These are phyloP conservation scores for Simplicillium sp. DNA, from an alignment of 2,329 filamentous ascomycete genomes.

Conservation along the genomic window DNA sequence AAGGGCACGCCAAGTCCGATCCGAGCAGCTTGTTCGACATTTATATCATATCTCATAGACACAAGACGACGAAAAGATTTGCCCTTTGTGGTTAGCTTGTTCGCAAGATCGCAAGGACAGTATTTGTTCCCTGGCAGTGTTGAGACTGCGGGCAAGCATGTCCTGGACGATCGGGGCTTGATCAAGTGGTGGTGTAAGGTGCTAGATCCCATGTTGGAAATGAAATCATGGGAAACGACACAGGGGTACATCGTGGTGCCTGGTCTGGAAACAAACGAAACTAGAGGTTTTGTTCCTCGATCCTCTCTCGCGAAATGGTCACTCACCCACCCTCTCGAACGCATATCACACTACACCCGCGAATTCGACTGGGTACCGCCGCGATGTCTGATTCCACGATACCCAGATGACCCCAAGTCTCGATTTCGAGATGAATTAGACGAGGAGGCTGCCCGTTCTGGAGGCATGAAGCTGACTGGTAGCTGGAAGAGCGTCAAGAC, in stretches of 20 bases:
- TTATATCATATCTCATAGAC: conserved; percentile 66
- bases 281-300: conserved; percentile 65
- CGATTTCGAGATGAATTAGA: conserved; percentile 84
- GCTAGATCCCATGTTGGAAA: conserved; percentile 62
- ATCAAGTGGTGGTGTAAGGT: conserved; percentile 96
- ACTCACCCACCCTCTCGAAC: conserved; percentile 61
- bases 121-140: conserved; percentile 92
- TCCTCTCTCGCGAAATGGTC: conserved; percentile 48
- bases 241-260: conserved; percentile 81
- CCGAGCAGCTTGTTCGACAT: conserved; percentile 62
- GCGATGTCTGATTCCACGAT: conserved; percentile 77
- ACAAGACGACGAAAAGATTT: conserved; percentile 54
- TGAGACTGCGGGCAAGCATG: conserved; percentile 77
- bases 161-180: conserved; percentile 80
- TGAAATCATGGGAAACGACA: conserved; percentile 31
- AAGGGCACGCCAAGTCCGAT: conserved; percentile 62
- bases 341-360: conserved; percentile 51
- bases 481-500: conserved; percentile 77
- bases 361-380: conserved; percentile 57
- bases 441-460: conserved; percentile 59
- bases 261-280: conserved; percentile 75
- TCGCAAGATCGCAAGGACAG: conserved; percentile 84
- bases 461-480: conserved; percentile 45
- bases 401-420: conserved; percentile 92
- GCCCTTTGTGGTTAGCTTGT: conserved; percentile 74